Percentiles rank a stretch among this genome's conserved stretches.
Evolutionary conservation across 495 filamentous ascomycete genomes (phyloP).

Genomic region (Terfezia claveryi): DNA sequence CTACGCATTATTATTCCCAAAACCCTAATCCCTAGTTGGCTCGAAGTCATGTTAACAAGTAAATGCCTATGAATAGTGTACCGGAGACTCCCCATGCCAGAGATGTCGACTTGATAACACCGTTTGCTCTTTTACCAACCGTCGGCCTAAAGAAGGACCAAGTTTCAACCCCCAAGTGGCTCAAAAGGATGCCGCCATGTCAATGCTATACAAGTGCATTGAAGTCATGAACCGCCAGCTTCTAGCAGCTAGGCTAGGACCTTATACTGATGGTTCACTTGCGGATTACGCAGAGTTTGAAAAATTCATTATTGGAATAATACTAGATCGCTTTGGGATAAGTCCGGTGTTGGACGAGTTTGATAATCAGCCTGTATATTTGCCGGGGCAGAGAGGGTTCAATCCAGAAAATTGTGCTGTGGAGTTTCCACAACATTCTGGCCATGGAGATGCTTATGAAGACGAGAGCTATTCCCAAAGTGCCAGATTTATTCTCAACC

Average conservation of each 20-base stretch:
- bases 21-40: background rate
- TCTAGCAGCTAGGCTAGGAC: background rate
- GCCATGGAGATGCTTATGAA: too few relatives aligned
- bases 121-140: background rate
- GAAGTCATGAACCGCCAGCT: background rate
- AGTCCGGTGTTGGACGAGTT: background rate
- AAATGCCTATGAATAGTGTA: background rate
- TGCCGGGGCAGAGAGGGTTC: background rate
- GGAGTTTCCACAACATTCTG: background rate
- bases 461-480: too few relatives aligned
- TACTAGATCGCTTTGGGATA: background rate
- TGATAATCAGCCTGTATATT: background rate
- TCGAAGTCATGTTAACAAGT: background rate
- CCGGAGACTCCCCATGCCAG: background rate
- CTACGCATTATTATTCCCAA: background rate
- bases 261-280: background rate
- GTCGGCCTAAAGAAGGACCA: background rate
- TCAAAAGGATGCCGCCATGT: background rate
- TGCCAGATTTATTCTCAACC: too few relatives aligned
- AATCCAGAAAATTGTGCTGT: background rate
- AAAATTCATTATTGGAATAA: background rate
- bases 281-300: background rate
- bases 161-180: background rate
- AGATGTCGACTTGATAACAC: background rate
- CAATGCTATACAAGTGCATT: background rate